Percentiles rank a stretch among this genome's conserved stretches.
Evolutionary conservation across 108 stramenopile species (phyloP).

Genomic region (Fistulifera pelliculosa): DNA sequence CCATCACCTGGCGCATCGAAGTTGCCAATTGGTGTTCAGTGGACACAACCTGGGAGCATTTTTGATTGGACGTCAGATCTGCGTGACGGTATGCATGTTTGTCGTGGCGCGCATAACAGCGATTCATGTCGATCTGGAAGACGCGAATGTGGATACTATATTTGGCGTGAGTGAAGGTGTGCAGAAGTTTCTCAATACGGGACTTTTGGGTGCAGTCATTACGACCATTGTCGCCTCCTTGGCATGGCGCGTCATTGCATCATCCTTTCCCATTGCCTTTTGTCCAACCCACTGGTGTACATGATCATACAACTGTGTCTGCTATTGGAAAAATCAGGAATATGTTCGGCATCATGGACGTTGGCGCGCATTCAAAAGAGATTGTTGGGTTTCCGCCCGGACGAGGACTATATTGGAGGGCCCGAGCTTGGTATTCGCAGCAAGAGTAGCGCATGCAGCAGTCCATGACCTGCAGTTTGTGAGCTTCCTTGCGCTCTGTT

Average conservation of each 20-base stretch:
- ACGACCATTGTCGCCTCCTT: constrained; percentile 63
- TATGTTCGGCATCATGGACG: constrained; percentile 59
- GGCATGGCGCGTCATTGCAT: constrained; percentile 60
- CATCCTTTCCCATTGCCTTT: constrained; percentile 55
- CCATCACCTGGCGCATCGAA: constrained; percentile 36
- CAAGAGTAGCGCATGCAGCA: too few relatives aligned
- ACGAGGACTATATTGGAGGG: constrained; percentile 56
- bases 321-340: constrained; percentile 44
- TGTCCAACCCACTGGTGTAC: constrained; percentile 49
- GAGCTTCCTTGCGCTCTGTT: too few relatives aligned
- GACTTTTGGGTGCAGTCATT: constrained; percentile 55
- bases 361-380: constrained; percentile 36
- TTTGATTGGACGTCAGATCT: constrained; percentile 67
- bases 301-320: constrained; percentile 36
- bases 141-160: constrained; percentile 27
- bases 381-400: constrained; percentile 35
- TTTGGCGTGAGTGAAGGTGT: constrained; percentile 49
- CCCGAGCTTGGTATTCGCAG: too few relatives aligned
- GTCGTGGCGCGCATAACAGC: constrained; percentile 59
- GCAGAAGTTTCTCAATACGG: constrained; percentile 56
- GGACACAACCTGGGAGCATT: constrained; percentile 53
- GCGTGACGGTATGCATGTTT: constrained; percentile 58
- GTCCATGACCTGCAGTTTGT: too few relatives aligned
- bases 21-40: constrained; percentile 40
- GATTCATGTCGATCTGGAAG: constrained; percentile 30